Percentiles rank a stretch among this genome's conserved stretches.
Conservation (phyloP, 768 basidiomycete genomes). For the Omphalotus guepiniiformis region DNA sequence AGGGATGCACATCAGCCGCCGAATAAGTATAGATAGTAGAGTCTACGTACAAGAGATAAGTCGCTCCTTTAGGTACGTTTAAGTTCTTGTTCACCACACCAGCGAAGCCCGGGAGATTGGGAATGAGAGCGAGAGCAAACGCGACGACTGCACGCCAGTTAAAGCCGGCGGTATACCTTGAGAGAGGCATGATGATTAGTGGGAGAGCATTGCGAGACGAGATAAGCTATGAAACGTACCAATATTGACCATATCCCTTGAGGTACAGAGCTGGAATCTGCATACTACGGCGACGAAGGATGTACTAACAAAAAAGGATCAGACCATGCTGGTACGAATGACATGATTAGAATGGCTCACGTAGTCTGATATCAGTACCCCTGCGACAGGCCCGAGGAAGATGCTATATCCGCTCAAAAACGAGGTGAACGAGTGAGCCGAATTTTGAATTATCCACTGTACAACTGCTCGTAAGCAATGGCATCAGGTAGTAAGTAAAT, state of each 20-base stretch:
- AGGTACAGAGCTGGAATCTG: slow-evolving; percentile 88
- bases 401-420: slow-evolving; percentile 86
- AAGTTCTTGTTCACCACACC: slow-evolving; percentile 66
- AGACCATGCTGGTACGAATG: slow-evolving; percentile 15
- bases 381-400: slow-evolving; percentile 82
- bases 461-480: slow-evolving; percentile 71
- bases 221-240: slow-evolving; percentile 53
- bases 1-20: neutral
- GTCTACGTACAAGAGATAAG: slow-evolving; percentile 13
- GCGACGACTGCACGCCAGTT: slow-evolving; percentile 81
- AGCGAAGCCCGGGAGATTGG: slow-evolving; percentile 74
- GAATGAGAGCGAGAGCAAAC: slow-evolving; percentile 61
- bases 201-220: slow-evolving; percentile 1
- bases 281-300: slow-evolving; percentile 65
- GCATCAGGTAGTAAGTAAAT: neutral
- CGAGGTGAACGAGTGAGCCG: slow-evolving; percentile 61
- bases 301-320: slow-evolving; percentile 70
- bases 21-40: neutral
- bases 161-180: slow-evolving; percentile 26
- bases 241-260: slow-evolving; percentile 72
- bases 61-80: slow-evolving; percentile 30
- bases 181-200: slow-evolving; percentile 18
- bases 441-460: slow-evolving; percentile 80
- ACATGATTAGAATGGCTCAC: slow-evolving; percentile 30
- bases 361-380: slow-evolving; percentile 47